Evolutionary conservation across 345 rosid genomes (phyloP), one percentile per base, ranked within the genome.

Genomic region (Hibiscus mutabilis): DNA sequence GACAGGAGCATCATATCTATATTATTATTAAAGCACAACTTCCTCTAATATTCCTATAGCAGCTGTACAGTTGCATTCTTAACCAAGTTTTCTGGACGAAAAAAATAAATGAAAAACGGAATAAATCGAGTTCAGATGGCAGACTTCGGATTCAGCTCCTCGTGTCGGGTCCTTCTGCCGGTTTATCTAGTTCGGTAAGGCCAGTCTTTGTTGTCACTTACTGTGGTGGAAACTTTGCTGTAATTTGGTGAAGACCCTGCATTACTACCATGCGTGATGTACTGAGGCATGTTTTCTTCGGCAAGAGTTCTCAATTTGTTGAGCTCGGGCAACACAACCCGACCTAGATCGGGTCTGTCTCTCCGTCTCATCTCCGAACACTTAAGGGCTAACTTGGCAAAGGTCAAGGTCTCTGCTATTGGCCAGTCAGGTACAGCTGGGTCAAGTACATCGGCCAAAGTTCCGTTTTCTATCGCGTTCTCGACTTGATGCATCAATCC

Each of bases 271-370:
- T 19, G 58, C 51, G 62, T 62, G 52, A 64, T 12, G n/a, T 57
- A 60, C 29, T 35, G 42, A 35, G 85, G 75, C 84, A 79, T 85
- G 56, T 61, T 76, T 31, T 76, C 87, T 59, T 85, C 96, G 0
- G 88, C 97, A 47, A 90, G 85, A 24, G 10, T 77, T 73, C 89
- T 87, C 78, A 90, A 73, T 74, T 83, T 82, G 63, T 89, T 75
- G 47, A 91, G 96, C 80, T 81, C 92, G 27, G 96, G 97, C 70
- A 94, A 73, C 47, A 94, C 60, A 11, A 44, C 83, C 7, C 37
- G 73, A 53, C 86, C 85, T 2, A 94, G 91, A 77, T 94, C 92
- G 12, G 97, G 98, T 74, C 98, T 86, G 79, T 94, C 97, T 80
- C 82, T 94, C 25, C 84, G 77, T 77, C 98, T 83, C 77, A 89